Evolutionary conservation across 768 basidiomycete genomes (phyloP).

Genomic region (Thelephora aurantiotincta): DNA sequence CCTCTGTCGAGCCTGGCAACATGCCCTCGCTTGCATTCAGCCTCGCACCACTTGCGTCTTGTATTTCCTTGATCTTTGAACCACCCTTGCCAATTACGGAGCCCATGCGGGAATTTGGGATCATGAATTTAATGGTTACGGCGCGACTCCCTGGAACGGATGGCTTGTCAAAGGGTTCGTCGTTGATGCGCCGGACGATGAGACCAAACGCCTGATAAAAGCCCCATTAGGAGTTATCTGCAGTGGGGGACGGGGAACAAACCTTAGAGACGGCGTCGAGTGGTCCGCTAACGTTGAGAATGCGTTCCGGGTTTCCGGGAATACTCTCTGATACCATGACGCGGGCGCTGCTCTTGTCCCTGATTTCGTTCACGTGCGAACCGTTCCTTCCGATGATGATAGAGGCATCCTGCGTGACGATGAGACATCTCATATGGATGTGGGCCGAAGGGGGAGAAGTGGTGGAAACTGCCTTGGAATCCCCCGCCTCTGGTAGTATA

Average conservation of each 20-base stretch:
- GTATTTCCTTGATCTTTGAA: slow-evolving; percentile 98
- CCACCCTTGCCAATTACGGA: slow-evolving; percentile 98
- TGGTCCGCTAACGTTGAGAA: slow-evolving; percentile 90
- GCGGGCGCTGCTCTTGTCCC: slow-evolving; percentile 92
- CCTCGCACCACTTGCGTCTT: slow-evolving; percentile 93
- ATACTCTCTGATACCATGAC: slow-evolving; percentile 98
- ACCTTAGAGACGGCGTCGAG: slow-evolving; percentile 99
- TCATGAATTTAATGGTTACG: slow-evolving; percentile 99
- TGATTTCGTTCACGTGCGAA: slow-evolving; percentile 94
- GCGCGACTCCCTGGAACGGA: slow-evolving; percentile 96
- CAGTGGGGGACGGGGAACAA: slow-evolving; percentile 11
- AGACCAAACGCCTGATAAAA: slow-evolving; percentile 81
- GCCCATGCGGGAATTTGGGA: slow-evolving; percentile 98
- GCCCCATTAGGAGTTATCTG: neutral
- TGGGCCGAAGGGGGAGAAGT: slow-evolving; percentile 53
- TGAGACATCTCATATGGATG: slow-evolving; percentile 96
- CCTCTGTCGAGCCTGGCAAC: slow-evolving; percentile 99
- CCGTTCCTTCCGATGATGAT: slow-evolving; percentile 98
- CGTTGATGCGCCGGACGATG: slow-evolving; percentile 96
- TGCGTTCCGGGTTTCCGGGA: slow-evolving; percentile 97
- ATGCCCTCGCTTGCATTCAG: slow-evolving; percentile 96
- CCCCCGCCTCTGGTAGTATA: slow-evolving; percentile 24
- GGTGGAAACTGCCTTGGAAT: slow-evolving; percentile 29
- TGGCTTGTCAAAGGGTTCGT: slow-evolving; percentile 95
- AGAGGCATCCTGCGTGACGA: slow-evolving; percentile 97